Evolutionary conservation across 805 yeast genomes (phyloP), one percentile per base, ranked within the genome.

Genomic region (Lachancea dasiensis): DNA sequence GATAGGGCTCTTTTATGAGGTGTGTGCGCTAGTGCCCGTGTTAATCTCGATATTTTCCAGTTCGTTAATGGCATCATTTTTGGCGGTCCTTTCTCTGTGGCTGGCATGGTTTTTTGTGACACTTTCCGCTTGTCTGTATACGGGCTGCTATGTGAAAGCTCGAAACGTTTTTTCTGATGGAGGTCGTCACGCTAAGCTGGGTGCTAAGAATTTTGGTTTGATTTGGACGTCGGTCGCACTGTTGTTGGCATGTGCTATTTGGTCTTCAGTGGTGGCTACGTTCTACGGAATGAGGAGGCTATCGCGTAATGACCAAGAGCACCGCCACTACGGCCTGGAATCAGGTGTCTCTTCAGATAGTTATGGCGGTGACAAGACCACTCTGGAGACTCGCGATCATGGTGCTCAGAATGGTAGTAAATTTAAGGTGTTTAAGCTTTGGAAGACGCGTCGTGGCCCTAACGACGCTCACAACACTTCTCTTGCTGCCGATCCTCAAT

Each of bases 71-170:
- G 40, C 60, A 1, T 44, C 51, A 13, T 29, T 51, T 6, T 43
- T 52, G 6, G 41, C 59, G 1, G 36, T 43, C 8, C 30, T 39
- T 17, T 31, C 44, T 10, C 31, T 44, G 4, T 59, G 63, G 63
- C 27, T 57, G n/a, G 65, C 79, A 1, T 52, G 70, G 16, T 47
- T 75, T 15, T 74, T 75, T 51, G 55, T 67, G 5, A 44, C 66
- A 6, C 46, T 70, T 5, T 67, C 76, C 14, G 73, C 79, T 11
- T 57, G 69, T 23, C 52, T 75, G 38, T 58, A 70, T 24, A 78
- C 83, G 3, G 75, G 78, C 17, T 72, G 67, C n/a, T 75, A 68
- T 52, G 75, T 68, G 6, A 69, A 64, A 49, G 82, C 80, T 5
- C 68, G 69, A 36, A 58, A 67, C 26, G 66, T 65, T 2, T 78